Evolutionary conservation across 495 filamentous ascomycete species (phyloP).

Genomic region (Eremomyces bilateralis): DNA sequence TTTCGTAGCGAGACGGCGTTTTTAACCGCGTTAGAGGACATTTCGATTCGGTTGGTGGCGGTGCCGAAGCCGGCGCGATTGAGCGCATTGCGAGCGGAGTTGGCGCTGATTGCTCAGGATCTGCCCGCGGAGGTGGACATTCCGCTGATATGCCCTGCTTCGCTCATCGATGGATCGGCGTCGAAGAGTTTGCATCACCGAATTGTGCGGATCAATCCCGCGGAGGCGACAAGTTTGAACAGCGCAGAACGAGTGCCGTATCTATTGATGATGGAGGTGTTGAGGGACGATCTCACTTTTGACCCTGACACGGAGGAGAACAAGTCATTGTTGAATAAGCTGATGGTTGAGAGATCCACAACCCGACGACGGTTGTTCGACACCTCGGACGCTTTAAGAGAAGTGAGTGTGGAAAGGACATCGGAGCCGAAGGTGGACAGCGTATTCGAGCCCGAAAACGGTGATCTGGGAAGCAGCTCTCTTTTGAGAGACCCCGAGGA

Average conservation of each 20-base stretch:
- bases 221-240: conserved; percentile 56
- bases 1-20: conserved; percentile 54
- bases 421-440: conserved; percentile 24
- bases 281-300: conserved; percentile 54
- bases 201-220: conserved; percentile 53
- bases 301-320: conserved; percentile 45
- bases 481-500: conserved; percentile 26
- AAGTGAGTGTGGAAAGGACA: conserved; percentile 18
- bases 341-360: conserved; percentile 38
- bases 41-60: conserved; percentile 50
- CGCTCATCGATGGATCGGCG: conserved; percentile 37
- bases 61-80: conserved; percentile 54
- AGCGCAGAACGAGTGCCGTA: conserved; percentile 63
- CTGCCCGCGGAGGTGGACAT: conserved; percentile 58
- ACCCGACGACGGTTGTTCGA: conserved; percentile 42
- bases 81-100: conserved; percentile 52
- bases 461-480: conserved; percentile 46
- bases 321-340: conserved; percentile 32
- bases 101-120: conserved; percentile 51
- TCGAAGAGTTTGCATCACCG: conserved; percentile 47
- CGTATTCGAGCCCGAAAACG: conserved; percentile 50
- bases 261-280: conserved; percentile 52
- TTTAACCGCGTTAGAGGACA: conserved; percentile 48
- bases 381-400: conserved; percentile 29
- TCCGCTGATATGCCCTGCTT: conserved; percentile 49